A percentile compares a stretch with the other conserved stretches of the same genome.
Conservation (phyloP, 2,329 filamentous ascomycete genomes). For the Penicillium thymicola region DNA sequence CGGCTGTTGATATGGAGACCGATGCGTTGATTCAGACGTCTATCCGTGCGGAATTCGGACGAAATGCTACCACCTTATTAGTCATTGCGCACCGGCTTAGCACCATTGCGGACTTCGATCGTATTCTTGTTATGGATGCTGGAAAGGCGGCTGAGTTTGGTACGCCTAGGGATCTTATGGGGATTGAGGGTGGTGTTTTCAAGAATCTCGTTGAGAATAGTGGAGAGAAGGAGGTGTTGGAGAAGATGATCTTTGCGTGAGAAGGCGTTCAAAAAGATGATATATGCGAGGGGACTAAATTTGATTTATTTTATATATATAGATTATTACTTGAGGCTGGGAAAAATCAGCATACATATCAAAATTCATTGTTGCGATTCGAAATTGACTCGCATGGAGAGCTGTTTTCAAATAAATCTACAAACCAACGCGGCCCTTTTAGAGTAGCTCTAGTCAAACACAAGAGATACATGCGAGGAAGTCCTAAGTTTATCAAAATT, state of each 20-base stretch:
- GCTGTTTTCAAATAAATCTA: background rate
- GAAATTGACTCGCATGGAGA: background rate
- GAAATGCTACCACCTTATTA: constrained; percentile 60
- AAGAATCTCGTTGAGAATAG: constrained; percentile 25
- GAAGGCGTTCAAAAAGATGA: background rate
- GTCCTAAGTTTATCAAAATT: background rate
- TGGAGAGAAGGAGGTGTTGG: constrained; percentile 23
- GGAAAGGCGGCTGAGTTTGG: constrained; percentile 68
- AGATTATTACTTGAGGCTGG: background rate
- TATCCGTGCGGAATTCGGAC: constrained; percentile 68
- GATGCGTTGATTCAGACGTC: constrained; percentile 70
- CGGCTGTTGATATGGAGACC: constrained; percentile 73
- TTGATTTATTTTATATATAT: too few species aligned
- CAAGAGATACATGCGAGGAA: background rate
- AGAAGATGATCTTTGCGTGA: constrained; percentile 23
- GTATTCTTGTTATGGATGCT: constrained; percentile 68
- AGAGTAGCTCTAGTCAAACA: background rate
- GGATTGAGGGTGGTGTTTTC: constrained; percentile 22
- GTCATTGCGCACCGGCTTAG: constrained; percentile 74
- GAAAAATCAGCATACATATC: background rate
- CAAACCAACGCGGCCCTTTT: background rate
- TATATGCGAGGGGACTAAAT: background rate
- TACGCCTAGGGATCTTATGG: constrained; percentile 59
- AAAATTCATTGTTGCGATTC: background rate
- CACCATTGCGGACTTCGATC: constrained; percentile 74